Evolutionary conservation across 2,329 filamentous ascomycete genomes (phyloP).

Genomic region (Hypoxylon sp.): DNA sequence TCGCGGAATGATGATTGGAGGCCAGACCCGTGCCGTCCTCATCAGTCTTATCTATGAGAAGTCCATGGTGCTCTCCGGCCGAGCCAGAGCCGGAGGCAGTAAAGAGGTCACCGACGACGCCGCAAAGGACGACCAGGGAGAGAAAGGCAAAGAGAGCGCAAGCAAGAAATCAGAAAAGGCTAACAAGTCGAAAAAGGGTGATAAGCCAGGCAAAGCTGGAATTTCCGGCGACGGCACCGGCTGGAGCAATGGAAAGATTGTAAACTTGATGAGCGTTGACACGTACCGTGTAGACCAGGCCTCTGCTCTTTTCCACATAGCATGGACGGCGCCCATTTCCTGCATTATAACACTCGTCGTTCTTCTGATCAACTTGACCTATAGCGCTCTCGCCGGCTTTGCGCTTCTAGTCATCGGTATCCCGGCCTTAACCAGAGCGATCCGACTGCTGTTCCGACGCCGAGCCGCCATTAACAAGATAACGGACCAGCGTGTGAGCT

Average conservation of each 20-base stretch:
- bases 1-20: constrained; percentile 89
- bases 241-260: constrained; percentile 91
- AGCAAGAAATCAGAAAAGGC: constrained; percentile 49
- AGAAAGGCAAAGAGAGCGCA: constrained; percentile 52
- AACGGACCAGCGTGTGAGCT: constrained; percentile 87
- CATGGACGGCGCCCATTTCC: constrained; percentile 85
- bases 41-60: constrained; percentile 93
- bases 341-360: constrained; percentile 81
- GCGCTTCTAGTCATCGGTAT: constrained; percentile 80
- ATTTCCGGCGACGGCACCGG: constrained; percentile 76
- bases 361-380: constrained; percentile 85
- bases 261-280: constrained; percentile 94
- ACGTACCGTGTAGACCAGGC: constrained; percentile 92
- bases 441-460: constrained; percentile 77
- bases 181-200: constrained; percentile 44
- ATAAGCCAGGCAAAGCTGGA: constrained; percentile 55
- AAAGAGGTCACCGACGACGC: constrained; percentile 48
- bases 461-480: constrained; percentile 88
- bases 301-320: constrained; percentile 86
- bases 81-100: constrained; percentile 83
- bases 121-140: constrained; percentile 55
- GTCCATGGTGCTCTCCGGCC: constrained; percentile 84
- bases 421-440: constrained; percentile 78
- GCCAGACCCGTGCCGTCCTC: constrained; percentile 79
- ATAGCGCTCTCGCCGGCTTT: constrained; percentile 89